Percentiles rank a stretch among this genome's conserved stretches.
Evolutionary conservation across 2,329 filamentous ascomycete genomes (phyloP).

Genomic region (Claviceps digitariae): DNA sequence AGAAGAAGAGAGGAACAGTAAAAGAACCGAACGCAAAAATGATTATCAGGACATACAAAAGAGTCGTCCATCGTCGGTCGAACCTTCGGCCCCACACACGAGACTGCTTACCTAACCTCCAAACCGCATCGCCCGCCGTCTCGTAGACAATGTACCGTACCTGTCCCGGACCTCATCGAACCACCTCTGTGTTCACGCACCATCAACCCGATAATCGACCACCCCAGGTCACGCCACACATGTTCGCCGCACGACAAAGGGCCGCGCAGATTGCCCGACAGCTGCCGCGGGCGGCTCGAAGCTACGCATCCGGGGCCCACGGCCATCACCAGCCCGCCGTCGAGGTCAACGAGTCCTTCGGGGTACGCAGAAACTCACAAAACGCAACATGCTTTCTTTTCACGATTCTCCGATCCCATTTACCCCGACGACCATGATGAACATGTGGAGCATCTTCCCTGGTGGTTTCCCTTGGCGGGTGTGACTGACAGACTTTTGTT

Average conservation of each 20-base stretch:
- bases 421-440: too few species aligned
- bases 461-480: too few species aligned
- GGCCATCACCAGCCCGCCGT: slow-evolving; percentile 32
- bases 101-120: slow-evolving; percentile 16
- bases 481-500: not conserved
- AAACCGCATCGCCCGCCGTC: slow-evolving; percentile 6
- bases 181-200: not conserved
- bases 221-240: slow-evolving; percentile 13
- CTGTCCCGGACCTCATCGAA: not conserved
- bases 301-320: slow-evolving; percentile 42
- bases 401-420: not conserved
- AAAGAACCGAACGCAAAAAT: not conserved
- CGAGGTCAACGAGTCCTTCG: slow-evolving; percentile 39
- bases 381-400: not conserved
- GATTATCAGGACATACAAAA: not conserved
- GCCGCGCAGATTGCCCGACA: slow-evolving; percentile 24
- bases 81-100: too few species aligned
- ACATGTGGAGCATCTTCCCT: too few species aligned
- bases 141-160: slow-evolving; percentile 11
- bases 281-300: slow-evolving; percentile 27
- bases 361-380: slow-evolving; percentile 33
- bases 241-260: slow-evolving; percentile 33
- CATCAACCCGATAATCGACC: not conserved
- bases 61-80: not conserved
- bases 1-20: not conserved